Evolutionary conservation across 306 rosid species (phyloP), one percentile per base, ranked within the genome.

Genomic region (Glycyrrhiza uralensis): DNA sequence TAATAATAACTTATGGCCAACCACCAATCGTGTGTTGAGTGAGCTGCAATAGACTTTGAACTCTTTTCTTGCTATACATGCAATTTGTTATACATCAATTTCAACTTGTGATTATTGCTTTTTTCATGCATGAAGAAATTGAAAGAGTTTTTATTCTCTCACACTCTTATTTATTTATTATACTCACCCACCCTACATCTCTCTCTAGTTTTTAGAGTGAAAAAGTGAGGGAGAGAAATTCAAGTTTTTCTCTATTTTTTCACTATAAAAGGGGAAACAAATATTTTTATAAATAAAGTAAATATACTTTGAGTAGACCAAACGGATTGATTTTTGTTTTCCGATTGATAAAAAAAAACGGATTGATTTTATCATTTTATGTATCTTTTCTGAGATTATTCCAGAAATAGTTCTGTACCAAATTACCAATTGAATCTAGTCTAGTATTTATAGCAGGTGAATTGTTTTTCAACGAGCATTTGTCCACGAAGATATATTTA

Each of bases 401-500:
- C n/a, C n/a, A n/a, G n/a, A n/a, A n/a, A n/a, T n/a, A n/a, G n/a
- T n/a, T n/a, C n/a, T n/a, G n/a, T n/a, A n/a, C n/a, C n/a, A n/a
- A n/a, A n/a, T n/a, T n/a, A n/a, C n/a, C n/a, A n/a, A n/a, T n/a
- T n/a, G n/a, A n/a, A n/a, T 32, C 36, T 32, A 32, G 11, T 11
- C 12, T 44, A 14, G 44, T 11, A 38, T 63, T 63, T 42, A 39
- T 23, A 50, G 42, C 13, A 66, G 38, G 52, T 36, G 64, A 39
- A 18, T 7, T 8, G 30, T 39, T 64, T 74, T 51, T n/a, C 66
- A 64, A 52, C 4, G 18, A n/a, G 39, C 67, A 71, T 62, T 78
- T 77, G 66, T 39, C 49, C 72, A 11, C 17, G 8, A 57, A 57
- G 15, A 32, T 39, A 38, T 28, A 10, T 14, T 6, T n/a, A n/a